phyloP scores from a whole-genome alignment of 2,329 filamentous ascomycete genomes.

The Ceratocystiopsis sp. region DNA sequence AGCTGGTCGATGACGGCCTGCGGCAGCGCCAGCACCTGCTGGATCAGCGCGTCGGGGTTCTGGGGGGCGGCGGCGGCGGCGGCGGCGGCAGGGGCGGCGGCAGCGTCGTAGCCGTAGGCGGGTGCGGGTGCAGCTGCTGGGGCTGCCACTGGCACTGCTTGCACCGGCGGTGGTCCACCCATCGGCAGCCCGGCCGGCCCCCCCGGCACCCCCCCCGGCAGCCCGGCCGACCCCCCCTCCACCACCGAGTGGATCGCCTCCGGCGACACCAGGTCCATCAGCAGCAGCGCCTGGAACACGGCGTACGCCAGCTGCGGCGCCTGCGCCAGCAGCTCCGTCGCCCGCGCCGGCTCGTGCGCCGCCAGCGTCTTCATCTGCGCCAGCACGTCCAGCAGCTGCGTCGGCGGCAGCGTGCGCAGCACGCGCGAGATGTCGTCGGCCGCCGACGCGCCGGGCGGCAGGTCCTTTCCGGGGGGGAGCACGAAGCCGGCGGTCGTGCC shows the following conservation, averaged over 20 bases:
- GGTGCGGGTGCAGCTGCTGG: not conserved
- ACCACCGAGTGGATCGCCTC: constrained; percentile 68
- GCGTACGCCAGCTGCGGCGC: constrained; percentile 89
- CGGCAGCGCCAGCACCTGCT: constrained; percentile 65
- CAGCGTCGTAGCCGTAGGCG: constrained; percentile 2
- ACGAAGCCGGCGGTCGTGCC: constrained; percentile 39
- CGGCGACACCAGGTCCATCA: constrained; percentile 84
- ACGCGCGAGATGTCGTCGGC: constrained; percentile 87
- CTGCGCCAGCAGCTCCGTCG: constrained; percentile 70
- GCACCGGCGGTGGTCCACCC: not conserved
- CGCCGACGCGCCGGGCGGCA: constrained; percentile 67
- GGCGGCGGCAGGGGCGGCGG: constrained; percentile 15
- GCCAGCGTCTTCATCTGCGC: constrained; percentile 86
- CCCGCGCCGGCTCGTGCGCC: constrained; percentile 63
- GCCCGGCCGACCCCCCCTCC: too few species aligned
- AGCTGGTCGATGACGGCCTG: constrained; percentile 61
- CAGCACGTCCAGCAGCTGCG: constrained; percentile 84
- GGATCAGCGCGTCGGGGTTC: constrained; percentile 53
- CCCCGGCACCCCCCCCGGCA: not conserved
- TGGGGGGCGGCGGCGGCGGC: constrained; percentile 20
- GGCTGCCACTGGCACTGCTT: too few species aligned
- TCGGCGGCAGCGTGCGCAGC: constrained; percentile 67
- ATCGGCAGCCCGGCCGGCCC: not conserved
- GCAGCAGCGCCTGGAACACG: constrained; percentile 81
- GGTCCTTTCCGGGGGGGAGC: constrained; percentile 68